Evolutionary conservation across 139 green algal species (phyloP).

Genomic region (Monoraphidium neglectum): DNA sequence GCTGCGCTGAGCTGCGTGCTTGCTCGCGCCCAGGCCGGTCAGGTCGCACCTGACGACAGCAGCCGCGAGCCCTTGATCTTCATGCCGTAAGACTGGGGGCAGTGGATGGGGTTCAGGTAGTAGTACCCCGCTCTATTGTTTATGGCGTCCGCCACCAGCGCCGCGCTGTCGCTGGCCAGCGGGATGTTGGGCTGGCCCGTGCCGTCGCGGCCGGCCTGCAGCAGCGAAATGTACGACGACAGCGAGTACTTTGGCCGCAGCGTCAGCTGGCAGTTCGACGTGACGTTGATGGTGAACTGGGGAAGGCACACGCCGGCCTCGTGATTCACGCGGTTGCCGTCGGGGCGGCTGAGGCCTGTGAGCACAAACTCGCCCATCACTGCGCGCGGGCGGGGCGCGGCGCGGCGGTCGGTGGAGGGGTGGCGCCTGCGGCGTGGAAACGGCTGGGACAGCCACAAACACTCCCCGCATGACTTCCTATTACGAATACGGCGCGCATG

Average conservation of each 20-base stretch:
- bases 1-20: too few species aligned
- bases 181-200: slow-evolving; percentile 18
- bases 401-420: too few species aligned
- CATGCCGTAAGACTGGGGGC: slow-evolving; percentile 7
- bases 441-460: too few species aligned
- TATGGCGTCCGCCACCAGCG: slow-evolving; percentile 13
- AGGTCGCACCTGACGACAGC: slow-evolving; percentile 20
- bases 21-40: too few species aligned
- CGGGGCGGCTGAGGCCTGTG: slow-evolving; percentile 25
- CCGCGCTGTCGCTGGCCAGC: slow-evolving; percentile 16
- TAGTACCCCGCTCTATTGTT: slow-evolving; percentile 29
- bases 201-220: slow-evolving; percentile 2
- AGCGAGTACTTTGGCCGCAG: slow-evolving; percentile 8
- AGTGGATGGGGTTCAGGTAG: slow-evolving; percentile 22
- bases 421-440: too few species aligned
- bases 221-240: slow-evolving; percentile 18
- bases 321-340: slow-evolving; percentile 34
- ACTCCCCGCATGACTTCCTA: too few species aligned
- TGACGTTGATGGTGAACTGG: slow-evolving; percentile 28
- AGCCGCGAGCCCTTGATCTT: slow-evolving; percentile 20
- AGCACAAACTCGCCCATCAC: slow-evolving; percentile 32
- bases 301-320: slow-evolving; percentile 33
- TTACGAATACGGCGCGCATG: too few species aligned
- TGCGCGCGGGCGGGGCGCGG: neutral
- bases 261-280: slow-evolving; percentile 16